Base-by-base conservation (phyloP, 2,329 filamentous ascomycete genomes). In the Bertia moriformis region DNA sequence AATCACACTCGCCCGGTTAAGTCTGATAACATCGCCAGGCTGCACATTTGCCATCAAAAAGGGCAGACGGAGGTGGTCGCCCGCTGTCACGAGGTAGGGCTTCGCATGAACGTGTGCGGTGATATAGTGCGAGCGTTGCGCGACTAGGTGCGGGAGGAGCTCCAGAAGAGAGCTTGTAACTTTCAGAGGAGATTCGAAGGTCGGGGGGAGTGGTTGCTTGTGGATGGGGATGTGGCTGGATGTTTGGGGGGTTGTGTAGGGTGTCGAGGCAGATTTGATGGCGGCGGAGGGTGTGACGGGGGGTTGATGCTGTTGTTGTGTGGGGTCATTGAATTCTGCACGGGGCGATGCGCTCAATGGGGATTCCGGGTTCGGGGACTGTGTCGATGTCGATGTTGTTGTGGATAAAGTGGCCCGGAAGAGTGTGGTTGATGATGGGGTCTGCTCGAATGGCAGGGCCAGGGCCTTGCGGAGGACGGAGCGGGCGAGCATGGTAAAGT, bases 21-120 rank as follows among this genome's bases (percentile, higher is more conserved):
- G 70, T 4, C 88, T 83, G 43, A 98, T 68, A 27, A 93, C 66
- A 55, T 96, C 89, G 19, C 91, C 91, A 1, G 87, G 79, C 4
- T 69, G 61, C 4, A 86, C 83, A 18, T 72, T 76, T 2, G 78
- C 74, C 77, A 91, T 85, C 50, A 72, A 71, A 65, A 88, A 88
- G 4, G 84, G 84, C 39, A 91, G 73, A 24, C 83, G 82, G 38
- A 91, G 59, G 43, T 69, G 66, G 61, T 91, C 84, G 47, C 84
- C 84, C 35, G 69, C 64, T 4, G 82, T 87, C 46, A 91, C 70
- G 20, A 91, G 80, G 63, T 89, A 91, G 4, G 83, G 81, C 40
- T 71, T 74, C 19, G 75, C 81, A 61, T 91, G 80, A 59, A 93
- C 79, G 61, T 87, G 83, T 41, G 81, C 66, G 36, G 78, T 84